phyloP scores from a whole-genome alignment of 257 asterid species.

The Penstemon newberryi region DNA sequence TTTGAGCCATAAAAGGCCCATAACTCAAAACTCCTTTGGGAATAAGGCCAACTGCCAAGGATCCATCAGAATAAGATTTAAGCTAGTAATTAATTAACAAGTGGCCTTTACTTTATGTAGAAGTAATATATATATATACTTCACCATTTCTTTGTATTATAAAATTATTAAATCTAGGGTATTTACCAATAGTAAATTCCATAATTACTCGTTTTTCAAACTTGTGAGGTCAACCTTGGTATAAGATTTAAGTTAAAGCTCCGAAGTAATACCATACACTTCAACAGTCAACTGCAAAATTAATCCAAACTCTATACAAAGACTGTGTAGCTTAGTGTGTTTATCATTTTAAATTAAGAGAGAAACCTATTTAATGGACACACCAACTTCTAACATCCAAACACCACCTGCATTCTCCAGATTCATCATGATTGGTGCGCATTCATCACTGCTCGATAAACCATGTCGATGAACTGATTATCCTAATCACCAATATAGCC shows the following conservation, averaged over 20 bases:
- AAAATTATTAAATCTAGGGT: too few relatives aligned
- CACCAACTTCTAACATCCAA: conserved; percentile 27
- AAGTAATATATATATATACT: too few relatives aligned
- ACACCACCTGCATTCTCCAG: conserved; percentile 13
- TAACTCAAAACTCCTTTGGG: too few relatives aligned
- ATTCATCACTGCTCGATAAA: conserved; percentile 69
- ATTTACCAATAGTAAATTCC: too few relatives aligned
- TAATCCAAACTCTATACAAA: conserved; percentile 39
- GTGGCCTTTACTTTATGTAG: too few relatives aligned
- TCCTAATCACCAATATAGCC: conserved; percentile 46
- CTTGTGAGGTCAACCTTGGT: background rate
- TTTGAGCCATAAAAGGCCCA: too few relatives aligned
- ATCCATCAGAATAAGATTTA: too few relatives aligned
- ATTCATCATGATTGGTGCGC: conserved; percentile 59
- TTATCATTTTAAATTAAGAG: conserved; percentile 14
- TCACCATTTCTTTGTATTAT: too few relatives aligned
- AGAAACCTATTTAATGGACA: conserved; percentile 30
- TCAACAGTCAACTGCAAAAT: conserved; percentile 8
- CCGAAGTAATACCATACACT: background rate
- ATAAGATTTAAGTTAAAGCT: background rate
- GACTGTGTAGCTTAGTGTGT: conserved; percentile 15
- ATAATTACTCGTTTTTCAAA: background rate
- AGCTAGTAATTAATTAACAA: too few relatives aligned
- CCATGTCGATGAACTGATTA: conserved; percentile 81
- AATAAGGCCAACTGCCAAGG: too few relatives aligned